Base-by-base conservation (phyloP, 2,329 filamentous ascomycete genomes). In the Periglandula ipomoeae region DNA sequence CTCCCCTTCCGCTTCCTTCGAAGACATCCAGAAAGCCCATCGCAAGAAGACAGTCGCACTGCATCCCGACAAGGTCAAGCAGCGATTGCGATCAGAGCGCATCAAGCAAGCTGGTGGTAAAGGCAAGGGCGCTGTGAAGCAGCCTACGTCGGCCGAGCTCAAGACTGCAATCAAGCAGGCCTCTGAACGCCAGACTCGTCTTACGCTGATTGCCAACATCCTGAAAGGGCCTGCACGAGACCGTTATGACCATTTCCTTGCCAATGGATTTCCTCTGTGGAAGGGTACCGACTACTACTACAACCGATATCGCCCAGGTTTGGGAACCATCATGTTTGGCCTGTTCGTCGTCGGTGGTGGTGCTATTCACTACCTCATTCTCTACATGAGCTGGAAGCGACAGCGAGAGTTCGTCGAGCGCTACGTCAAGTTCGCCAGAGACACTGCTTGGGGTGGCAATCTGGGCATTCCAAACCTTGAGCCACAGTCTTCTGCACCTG, bases 231-330 rank as follows among this genome's bases (percentile, higher is more conserved):
- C 85, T 3, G 79, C 79, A 48, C 81, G 93, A 54, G 86, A 88
- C 58, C 85, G 93, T 54, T 98, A 98, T 69, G 91, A 98, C 65
- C 85, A 96, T 67, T 98, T 97, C 72, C 70, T 97, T 52, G 71
- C 74, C 65, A 89, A 97, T 68, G 93, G 93, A 53, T 98, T 98
- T 72, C 93, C 93, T 27, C 81, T 81, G 49, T 98, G 93, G 93
- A 90, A 91, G 72, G 93, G 93, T 50, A 96, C 91, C 40, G 91
- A 93, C 53, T 98, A 98, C 78, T 98, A 97, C 77, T 98, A 98
- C 73, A 83, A 82, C 60, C 84, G 93, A 50, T 96, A 91, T 76
- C 81, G 93, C 19, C 93, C 93, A 2, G 93, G 93, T 8, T 73
- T 97, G 40, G 89, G 88, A 51, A 87, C 87, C 13, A 93, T 95